phyloP scores from a whole-genome alignment of 1,284 basidiomycete genomes.

The Hortiboletus rubellus region DNA sequence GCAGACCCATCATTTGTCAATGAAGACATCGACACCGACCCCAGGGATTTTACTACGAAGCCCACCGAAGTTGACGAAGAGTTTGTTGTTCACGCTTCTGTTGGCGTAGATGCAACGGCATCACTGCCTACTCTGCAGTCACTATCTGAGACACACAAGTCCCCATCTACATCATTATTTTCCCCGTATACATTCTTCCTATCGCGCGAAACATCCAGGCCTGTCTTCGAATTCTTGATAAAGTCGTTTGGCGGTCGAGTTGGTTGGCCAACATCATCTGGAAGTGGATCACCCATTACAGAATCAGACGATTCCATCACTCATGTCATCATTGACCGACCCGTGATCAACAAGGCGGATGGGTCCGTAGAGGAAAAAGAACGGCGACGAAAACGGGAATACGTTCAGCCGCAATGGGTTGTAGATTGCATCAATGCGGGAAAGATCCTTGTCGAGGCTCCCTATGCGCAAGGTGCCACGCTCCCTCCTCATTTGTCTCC shows the following conservation, averaged over 20 bases:
- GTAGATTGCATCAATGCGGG: slow-evolving; percentile 93
- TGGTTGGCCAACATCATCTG: slow-evolving; percentile 87
- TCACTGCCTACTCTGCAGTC: slow-evolving; percentile 80
- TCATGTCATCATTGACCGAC: slow-evolving; percentile 95
- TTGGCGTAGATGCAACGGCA: slow-evolving; percentile 51
- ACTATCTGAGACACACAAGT: slow-evolving; percentile 58
- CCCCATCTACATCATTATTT: slow-evolving; percentile 67
- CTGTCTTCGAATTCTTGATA: slow-evolving; percentile 94
- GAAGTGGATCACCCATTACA: slow-evolving; percentile 78
- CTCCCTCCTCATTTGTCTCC: slow-evolving; percentile 97
- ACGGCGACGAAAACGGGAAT: slow-evolving; percentile 72
- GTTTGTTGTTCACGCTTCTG: slow-evolving; percentile 66
- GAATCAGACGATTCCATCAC: slow-evolving; percentile 84
- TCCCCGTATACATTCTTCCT: slow-evolving; percentile 91
- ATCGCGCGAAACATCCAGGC: slow-evolving; percentile 90
- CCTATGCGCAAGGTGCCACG: slow-evolving; percentile 84
- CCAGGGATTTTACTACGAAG: slow-evolving; percentile 32
- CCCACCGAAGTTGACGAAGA: slow-evolving; percentile 62
- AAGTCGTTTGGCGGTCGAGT: slow-evolving; percentile 89
- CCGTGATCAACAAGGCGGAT: slow-evolving; percentile 50
- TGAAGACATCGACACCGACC: slow-evolving; percentile 44
- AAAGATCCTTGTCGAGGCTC: slow-evolving; percentile 82
- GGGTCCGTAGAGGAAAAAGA: slow-evolving; percentile 64
- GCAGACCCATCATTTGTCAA: slow-evolving; percentile 33
- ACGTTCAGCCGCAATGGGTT: slow-evolving; percentile 98